A percentile compares a stretch with the other conserved stretches of the same genome.
These are phyloP conservation scores for Penicillium crustosum DNA, from an alignment of 2,329 filamentous ascomycete genomes.

Conservation along the genomic window DNA sequence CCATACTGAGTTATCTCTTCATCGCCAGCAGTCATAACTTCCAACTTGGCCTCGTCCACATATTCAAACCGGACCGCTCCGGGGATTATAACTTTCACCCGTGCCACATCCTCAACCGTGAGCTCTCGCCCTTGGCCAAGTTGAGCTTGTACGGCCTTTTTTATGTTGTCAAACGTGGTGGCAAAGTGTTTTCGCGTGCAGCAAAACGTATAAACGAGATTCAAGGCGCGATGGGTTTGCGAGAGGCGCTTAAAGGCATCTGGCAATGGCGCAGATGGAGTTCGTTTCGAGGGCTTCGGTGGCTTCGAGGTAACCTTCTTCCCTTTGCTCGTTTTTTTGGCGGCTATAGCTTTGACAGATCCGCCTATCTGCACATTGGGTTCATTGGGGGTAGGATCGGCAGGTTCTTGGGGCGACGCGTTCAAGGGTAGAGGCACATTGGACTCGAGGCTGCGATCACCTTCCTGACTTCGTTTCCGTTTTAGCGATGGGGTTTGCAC, in stretches of 20 bases:
- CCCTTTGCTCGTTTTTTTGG: constrained; percentile 8
- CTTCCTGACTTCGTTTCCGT: constrained; percentile 22
- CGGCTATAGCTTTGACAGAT: not conserved
- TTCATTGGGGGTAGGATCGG: not conserved
- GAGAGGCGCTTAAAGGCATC: constrained; percentile 69
- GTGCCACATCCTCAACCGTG: constrained; percentile 74
- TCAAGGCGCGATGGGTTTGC: constrained; percentile 78
- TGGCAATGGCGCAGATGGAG: constrained; percentile 65
- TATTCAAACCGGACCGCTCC: constrained; percentile 79
- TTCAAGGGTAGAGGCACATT: constrained; percentile 9
- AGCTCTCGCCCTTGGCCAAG: constrained; percentile 63
- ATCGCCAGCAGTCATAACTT: constrained; percentile 67
- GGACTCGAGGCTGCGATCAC: not conserved
- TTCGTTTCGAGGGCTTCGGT: constrained; percentile 22
- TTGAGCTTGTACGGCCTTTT: constrained; percentile 78
- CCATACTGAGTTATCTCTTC: constrained; percentile 62
- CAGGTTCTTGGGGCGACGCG: constrained; percentile 16
- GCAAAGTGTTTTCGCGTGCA: constrained; percentile 87
- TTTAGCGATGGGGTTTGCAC: constrained; percentile 5
- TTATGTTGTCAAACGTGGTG: constrained; percentile 88
- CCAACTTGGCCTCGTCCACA: constrained; percentile 78
- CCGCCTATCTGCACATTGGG: not conserved
- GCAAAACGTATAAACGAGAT: constrained; percentile 92
- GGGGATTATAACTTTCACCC: constrained; percentile 75
- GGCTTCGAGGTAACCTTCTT: constrained; percentile 13